phyloP scores from a whole-genome alignment of 345 rosid species.

The Chamaenerion angustifolium region DNA sequence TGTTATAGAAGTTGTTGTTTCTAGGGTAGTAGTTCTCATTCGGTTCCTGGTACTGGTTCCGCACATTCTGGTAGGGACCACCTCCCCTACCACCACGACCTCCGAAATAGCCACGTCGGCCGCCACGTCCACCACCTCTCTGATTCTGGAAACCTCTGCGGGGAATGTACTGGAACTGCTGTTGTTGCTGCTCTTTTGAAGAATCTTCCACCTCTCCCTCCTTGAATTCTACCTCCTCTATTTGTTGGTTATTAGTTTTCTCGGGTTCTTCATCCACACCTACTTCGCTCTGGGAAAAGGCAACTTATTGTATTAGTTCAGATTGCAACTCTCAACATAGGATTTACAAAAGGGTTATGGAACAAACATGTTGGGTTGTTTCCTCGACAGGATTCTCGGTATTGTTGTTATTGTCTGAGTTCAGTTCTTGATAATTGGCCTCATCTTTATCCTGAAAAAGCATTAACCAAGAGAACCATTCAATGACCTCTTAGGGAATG shows the following conservation, averaged over 20 bases:
- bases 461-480: background rate
- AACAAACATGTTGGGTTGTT: no score
- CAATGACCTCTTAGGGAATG: constrained; percentile 31
- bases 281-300: background rate
- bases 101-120: constrained; percentile 51
- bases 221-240: constrained; percentile 21
- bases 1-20: constrained; percentile 49
- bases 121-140: constrained; percentile 47
- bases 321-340: no score
- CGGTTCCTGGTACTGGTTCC: constrained; percentile 38
- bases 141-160: constrained; percentile 58
- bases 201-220: constrained; percentile 23
- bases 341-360: no score
- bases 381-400: constrained; percentile 6
- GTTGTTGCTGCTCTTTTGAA: constrained; percentile 28
- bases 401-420: constrained; percentile 25
- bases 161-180: constrained; percentile 29
- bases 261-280: constrained; percentile 34
- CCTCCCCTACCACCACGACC: constrained; percentile 77
- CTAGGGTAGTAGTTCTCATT: constrained; percentile 55
- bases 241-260: constrained; percentile 35
- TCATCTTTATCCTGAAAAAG: constrained; percentile 14
- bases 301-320: no score
- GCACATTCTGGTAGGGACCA: constrained; percentile 53
- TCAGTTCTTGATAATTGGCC: constrained; percentile 5